Evolutionary conservation across 1,139 yeast species (phyloP), one percentile per base, ranked within the genome.

Genomic region (Sugiyamaella xylanicola): DNA sequence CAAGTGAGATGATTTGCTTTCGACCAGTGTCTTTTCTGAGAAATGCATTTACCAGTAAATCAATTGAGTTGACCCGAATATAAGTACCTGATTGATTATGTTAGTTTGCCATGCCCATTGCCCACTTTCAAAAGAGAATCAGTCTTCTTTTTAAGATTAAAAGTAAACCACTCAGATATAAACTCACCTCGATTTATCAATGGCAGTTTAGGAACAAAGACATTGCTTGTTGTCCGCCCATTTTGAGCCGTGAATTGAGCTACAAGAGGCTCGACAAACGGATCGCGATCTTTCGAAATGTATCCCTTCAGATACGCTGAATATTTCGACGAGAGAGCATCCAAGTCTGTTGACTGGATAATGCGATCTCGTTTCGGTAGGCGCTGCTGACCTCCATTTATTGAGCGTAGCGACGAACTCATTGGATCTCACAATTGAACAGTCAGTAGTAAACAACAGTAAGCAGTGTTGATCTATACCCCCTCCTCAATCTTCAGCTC

Each of bases 301-400:
- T 89, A 88, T 0, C 80, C 77, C 53, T 76, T 77, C 2, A 67
- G 55, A 53, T 78, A 77, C 4, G 95, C 86, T 39, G 86, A 79
- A 59, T 75, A 72, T 49, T 95, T 81, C 60, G 95, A 85, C 21
- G 91, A 79, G 17, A 92, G 72, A 0, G 98, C 98, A 71, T 92
- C 97, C 52, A 82, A 75, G 66, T 92, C 98, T 0, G 99, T 92
- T 0, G 85, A 79, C 54, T 88, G 75, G 15, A 87, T 77, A 9
- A 79, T 48, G 17, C 52, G 46, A 25, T 48, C 52, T 27, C 52
- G 25, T 19, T 48, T 48, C 2, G 27, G 45, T 5, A 48, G 47
- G 4, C 46, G 42, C 21, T 25, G 41, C 9, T n/a, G 17, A 9
- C 3, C n/a, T 17, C 36, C 42, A 15, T 35, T 15, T 2, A 46